Conservation (phyloP, 208 protist genomes). For the Crithidia acanthocephali region DNA sequence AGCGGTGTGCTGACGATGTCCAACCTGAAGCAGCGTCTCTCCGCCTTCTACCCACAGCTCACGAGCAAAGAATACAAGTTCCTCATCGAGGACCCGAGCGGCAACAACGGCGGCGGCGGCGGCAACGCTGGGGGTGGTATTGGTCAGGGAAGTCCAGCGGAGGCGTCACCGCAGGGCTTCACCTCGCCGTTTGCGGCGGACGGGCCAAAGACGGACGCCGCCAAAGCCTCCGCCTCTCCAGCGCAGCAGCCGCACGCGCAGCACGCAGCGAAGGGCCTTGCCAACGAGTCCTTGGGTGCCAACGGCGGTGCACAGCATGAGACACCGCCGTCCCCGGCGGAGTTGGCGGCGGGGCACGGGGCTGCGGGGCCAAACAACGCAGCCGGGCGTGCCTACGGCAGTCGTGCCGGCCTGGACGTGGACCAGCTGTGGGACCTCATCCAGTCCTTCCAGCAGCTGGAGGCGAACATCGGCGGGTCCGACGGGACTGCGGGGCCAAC, state of each 20-base stretch:
- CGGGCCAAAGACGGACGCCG: background rate
- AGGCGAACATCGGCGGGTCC: background rate
- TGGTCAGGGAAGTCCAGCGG: background rate
- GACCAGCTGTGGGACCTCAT: conserved; percentile 91
- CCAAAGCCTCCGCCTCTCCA: background rate
- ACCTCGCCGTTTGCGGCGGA: background rate
- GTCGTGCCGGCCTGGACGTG: conserved; percentile 67
- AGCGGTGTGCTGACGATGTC: conserved; percentile 80
- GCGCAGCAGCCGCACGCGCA: background rate
- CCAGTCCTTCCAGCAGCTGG: conserved; percentile 69
- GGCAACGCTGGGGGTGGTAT: too few species aligned
- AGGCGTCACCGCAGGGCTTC: background rate
- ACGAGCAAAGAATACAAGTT: conserved; percentile 94
- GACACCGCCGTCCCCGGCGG: background rate
- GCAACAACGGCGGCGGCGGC: conserved; percentile 12
- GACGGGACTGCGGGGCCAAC: background rate
- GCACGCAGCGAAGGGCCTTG: background rate
- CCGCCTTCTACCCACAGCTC: conserved; percentile 93
- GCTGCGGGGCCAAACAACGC: too few species aligned
- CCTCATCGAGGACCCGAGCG: conserved; percentile 79
- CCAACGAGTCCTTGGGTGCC: conserved; percentile 2
- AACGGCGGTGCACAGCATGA: conserved; percentile 2
- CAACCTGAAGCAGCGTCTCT: conserved; percentile 89
- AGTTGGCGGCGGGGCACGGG: background rate
- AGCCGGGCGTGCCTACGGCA: background rate